Base-by-base conservation (phyloP, 805 yeast genomes). In the Kodamaea hsintzibuensis region DNA sequence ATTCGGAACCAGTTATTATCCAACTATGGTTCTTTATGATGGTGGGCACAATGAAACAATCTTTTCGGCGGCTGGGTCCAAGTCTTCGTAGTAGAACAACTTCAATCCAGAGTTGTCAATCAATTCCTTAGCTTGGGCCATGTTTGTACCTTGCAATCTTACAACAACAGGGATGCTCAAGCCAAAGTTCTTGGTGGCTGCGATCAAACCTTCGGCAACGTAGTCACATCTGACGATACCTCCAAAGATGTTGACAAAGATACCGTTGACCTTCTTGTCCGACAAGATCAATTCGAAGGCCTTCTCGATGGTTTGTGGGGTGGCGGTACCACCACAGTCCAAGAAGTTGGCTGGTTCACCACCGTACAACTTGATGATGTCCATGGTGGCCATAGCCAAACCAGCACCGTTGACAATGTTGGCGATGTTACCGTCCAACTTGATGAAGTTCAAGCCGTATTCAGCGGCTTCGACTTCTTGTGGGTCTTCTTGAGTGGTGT, bases 261-360 rank as follows among this genome's bases (percentile, higher is more conserved):
- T 95, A 70, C 97, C 96, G 67, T 89, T 84, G 62, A 95, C 98
- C 67, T 85, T 84, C 68, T 84, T 77, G 79, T 95, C 98, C 56
- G 95, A 82, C 70, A 96, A 80, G 68, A 95, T 93, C 74, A 95
- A 84, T 77, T 86, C 88, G 81, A 95, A 93, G 54, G 98, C 99
- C 77, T 88, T 88, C 80, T 92, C 96, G 70, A 95, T 95, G 68
- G 99, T 93, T 77, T 90, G 89, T 62, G 98, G 98, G 59, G 98
- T 95, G 65, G 99, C 99, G 75, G 97, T 96, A 81, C 99, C 99
- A 82, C 99, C 99, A 77, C 97, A 95, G 81, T 95, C 99, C 73
- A 95, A 84, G 84, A 95, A 95, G 83, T 95, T 95, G 62, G 99
- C 99, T 67, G 99, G 99, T 64, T 85, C 89, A 74, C 99, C 99